A percentile compares a stretch with the other conserved stretches of the same genome.
Conservation (phyloP, 2,329 filamentous ascomycete species). For the Periconia sp. region DNA sequence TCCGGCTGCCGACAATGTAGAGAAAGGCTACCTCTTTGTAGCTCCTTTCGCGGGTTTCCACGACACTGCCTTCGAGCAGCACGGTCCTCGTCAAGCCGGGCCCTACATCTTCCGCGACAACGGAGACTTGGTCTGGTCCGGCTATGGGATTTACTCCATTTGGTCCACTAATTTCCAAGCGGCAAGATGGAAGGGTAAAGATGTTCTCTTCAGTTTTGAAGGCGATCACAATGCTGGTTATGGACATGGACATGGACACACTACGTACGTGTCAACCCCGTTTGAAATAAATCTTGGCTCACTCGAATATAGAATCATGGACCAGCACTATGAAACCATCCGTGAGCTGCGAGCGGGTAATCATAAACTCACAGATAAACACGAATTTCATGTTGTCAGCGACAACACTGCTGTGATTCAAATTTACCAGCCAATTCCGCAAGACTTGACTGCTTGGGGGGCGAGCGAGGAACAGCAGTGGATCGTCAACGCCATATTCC, state of each 20-base stretch:
- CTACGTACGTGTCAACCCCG: conserved; percentile 2
- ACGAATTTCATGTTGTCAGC: conserved; percentile 62
- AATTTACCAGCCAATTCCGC: conserved; percentile 58
- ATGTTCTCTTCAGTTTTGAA: conserved; percentile 62
- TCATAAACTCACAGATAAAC: conserved; percentile 50
- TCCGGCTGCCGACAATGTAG: conserved; percentile 48
- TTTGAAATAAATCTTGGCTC: not conserved
- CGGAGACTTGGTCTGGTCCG: conserved; percentile 64
- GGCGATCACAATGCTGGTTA: conserved; percentile 45
- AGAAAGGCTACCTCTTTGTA: conserved; percentile 54
- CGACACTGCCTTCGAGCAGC: conserved; percentile 33
- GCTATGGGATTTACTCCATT: conserved; percentile 59
- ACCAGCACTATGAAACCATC: conserved; percentile 62
- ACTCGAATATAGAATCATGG: conserved; percentile 46
- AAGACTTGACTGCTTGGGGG: conserved; percentile 47
- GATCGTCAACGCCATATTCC: conserved; percentile 51
- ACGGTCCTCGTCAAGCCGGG: conserved; percentile 58
- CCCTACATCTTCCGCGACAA: conserved; percentile 63
- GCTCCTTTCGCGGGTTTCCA: conserved; percentile 40
- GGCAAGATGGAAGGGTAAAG: conserved; percentile 57
- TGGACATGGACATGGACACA: conserved; percentile 14
- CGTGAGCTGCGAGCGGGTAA: conserved; percentile 59
- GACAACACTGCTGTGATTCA: conserved; percentile 61
- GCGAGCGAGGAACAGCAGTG: conserved; percentile 42
- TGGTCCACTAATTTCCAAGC: conserved; percentile 63